Percentiles rank a stretch among this genome's conserved stretches.
Evolutionary conservation across 75 land plant genomes (phyloP).

Genomic region (Cupressus sempervirens): DNA sequence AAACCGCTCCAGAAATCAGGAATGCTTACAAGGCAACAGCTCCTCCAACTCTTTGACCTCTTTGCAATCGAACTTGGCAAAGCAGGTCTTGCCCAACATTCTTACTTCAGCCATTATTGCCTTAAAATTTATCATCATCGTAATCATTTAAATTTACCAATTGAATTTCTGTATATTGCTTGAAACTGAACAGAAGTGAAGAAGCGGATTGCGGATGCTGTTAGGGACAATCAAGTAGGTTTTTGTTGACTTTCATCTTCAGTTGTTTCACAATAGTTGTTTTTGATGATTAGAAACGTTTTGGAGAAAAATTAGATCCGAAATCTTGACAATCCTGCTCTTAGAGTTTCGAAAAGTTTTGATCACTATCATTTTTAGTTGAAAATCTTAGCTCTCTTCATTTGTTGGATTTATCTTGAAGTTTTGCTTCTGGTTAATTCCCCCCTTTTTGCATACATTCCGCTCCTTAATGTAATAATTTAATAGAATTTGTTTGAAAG

Average conservation of each 20-base stretch:
- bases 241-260: neutral
- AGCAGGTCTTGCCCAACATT: constrained; percentile 41
- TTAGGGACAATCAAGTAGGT: constrained; percentile 60
- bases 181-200: constrained; percentile 60
- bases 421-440: neutral
- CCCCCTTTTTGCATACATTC: neutral
- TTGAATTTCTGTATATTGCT: neutral
- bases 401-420: neutral
- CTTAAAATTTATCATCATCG: neutral
- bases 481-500: neutral
- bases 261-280: neutral
- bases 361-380: no score
- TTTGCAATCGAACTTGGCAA: constrained; percentile 54
- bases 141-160: neutral
- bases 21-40: constrained; percentile 85
- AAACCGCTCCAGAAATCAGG: constrained; percentile 34
- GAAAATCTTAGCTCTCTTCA: neutral
- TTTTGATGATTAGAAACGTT: neutral
- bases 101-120: neutral
- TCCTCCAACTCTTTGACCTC: constrained; percentile 72
- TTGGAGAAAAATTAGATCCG: no score
- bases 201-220: constrained; percentile 83
- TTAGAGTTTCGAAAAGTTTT: no score
- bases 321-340: no score
- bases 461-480: neutral